Evolutionary conservation across 345 rosid genomes (phyloP), one percentile per base, ranked within the genome.

Genomic region (Cardamine occulta): DNA sequence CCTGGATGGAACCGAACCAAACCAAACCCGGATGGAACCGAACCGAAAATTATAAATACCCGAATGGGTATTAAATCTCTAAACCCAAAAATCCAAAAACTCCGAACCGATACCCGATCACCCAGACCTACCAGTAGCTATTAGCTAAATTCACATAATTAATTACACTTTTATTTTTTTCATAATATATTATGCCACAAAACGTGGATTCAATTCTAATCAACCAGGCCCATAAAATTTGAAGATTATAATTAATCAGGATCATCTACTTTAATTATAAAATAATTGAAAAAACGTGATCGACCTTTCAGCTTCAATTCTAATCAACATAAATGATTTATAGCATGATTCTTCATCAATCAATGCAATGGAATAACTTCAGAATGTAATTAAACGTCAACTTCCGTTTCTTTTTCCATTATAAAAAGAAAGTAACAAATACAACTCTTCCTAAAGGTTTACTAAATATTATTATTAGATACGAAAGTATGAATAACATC

Each of bases 341-440:
- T 19, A 68, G 48, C 74, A 75, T 29, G 74, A 40, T 34, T 18
- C 55, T 59, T n/a, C n/a, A n/a, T n/a, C n/a, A n/a, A 39, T 34
- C 59, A 63, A 34, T 17, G 42, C 58, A 63, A 34, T 77, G 66
- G 66, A 77, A 35, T 70, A 68, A 51, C 63, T 60, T 60, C 68
- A 39, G 12, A 40, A 39, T 61, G 29, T 15, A 59, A 45, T 35
- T 15, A 51, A 49, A 58, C 34, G 11, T 51, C 51, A 49, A 37
- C 34, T n/a, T 54, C 66, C 59, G 61, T 77, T 70, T 70, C 29
- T 5, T 34, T 35, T 64, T 47, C 54, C 66, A 54, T 12, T 77
- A 63, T 77, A 77, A 55, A 70, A 63, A 40, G 7, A 54, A 19
- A 76, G 17, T 7, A 57, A 48, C 12, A 51, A 39, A 37, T 35